phyloP scores from a whole-genome alignment of 2,329 filamentous ascomycete genomes.

The Cladophialophora immunda region DNA sequence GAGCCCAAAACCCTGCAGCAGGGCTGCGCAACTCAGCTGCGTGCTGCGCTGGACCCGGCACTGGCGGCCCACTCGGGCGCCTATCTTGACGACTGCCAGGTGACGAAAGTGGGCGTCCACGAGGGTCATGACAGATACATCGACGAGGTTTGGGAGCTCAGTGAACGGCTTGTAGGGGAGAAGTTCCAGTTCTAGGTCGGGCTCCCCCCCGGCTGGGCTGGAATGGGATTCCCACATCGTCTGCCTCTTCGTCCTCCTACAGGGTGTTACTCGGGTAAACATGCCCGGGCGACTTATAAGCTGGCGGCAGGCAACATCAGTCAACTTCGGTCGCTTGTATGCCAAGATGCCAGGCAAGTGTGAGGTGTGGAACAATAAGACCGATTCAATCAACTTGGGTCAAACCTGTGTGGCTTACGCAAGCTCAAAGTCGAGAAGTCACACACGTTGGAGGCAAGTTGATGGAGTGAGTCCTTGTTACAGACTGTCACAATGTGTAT shows the following conservation, averaged over 20 bases:
- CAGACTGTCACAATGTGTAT: background rate
- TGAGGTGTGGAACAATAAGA: too few relatives aligned
- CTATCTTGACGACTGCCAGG: conserved; percentile 54
- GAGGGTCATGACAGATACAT: conserved; percentile 39
- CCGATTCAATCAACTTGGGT: too few relatives aligned
- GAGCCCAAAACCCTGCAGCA: conserved; percentile 41
- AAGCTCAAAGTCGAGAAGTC: too few relatives aligned
- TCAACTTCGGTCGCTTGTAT: too few relatives aligned
- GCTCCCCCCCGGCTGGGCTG: background rate
- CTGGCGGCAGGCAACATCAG: too few relatives aligned
- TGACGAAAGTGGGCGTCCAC: conserved; percentile 39
- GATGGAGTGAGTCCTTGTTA: background rate
- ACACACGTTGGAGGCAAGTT: too few relatives aligned
- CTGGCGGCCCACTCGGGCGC: conserved; percentile 37
- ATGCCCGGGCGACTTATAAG: too few relatives aligned
- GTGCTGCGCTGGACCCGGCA: conserved; percentile 46
- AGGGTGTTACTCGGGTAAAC: too few relatives aligned
- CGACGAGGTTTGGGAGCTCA: conserved; percentile 57
- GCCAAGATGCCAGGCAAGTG: too few relatives aligned
- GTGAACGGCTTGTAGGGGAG: conserved; percentile 54
- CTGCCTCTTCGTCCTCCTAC: background rate
- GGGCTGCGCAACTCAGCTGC: conserved; percentile 47
- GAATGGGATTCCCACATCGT: background rate
- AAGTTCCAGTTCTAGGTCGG: conserved; percentile 43
- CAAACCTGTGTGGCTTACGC: too few relatives aligned